phyloP scores from a whole-genome alignment of 768 basidiomycete species.

The Epithele typhae region DNA sequence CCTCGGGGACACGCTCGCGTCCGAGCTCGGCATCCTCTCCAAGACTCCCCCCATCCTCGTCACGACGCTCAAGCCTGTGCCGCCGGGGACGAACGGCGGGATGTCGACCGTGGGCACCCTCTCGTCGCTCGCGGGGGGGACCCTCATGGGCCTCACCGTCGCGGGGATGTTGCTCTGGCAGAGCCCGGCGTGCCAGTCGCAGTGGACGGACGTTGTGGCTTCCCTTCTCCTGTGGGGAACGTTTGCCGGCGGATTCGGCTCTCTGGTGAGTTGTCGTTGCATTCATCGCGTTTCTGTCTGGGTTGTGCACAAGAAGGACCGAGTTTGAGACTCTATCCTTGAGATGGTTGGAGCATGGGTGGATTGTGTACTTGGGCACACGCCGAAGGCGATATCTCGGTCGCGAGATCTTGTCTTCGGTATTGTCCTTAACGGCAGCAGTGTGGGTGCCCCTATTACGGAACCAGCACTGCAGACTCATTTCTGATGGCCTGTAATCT shows the following conservation, averaged over 20 bases:
- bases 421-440: no score
- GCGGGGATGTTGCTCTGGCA: conserved; percentile 55
- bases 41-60: conserved; percentile 64
- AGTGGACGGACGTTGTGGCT: conserved; percentile 34
- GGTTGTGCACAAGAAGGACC: no score
- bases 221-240: conserved; percentile 56
- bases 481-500: no score
- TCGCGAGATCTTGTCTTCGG: no score
- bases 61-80: conserved; percentile 71
- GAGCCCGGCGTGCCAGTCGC: conserved; percentile 47
- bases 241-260: conserved; percentile 71
- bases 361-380: no score
- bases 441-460: no score
- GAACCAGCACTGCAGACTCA: no score
- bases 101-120: conserved; percentile 73
- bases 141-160: conserved; percentile 62
- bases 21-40: conserved; percentile 88
- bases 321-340: no score
- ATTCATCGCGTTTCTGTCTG: no score
- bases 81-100: conserved; percentile 89
- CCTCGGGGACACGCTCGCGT: conserved; percentile 89
- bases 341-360: no score
- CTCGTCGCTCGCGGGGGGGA: conserved; percentile 70
- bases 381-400: no score
- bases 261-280: conserved; percentile 66